Percentiles rank a stretch among this genome's conserved stretches.
Evolutionary conservation across 2,329 filamentous ascomycete species (phyloP).

Genomic region (Cladophialophora immunda): DNA sequence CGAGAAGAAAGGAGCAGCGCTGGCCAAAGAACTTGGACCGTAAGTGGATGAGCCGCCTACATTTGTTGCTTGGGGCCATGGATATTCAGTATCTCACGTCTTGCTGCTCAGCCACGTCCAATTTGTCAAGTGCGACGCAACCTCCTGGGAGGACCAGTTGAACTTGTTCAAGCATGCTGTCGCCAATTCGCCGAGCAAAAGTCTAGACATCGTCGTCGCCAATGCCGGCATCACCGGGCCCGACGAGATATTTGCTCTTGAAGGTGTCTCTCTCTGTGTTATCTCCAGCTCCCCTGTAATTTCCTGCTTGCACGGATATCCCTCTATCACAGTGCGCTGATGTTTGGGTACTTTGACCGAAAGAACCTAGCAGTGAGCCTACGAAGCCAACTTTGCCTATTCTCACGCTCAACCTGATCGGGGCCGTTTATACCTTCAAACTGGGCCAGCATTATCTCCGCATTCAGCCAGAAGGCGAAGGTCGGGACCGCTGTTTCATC

Average conservation of each 20-base stretch:
- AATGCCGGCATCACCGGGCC: slow-evolving; percentile 69
- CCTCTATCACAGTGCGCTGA: too few relatives aligned
- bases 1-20: too few relatives aligned
- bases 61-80: too few relatives aligned
- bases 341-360: too few relatives aligned
- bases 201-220: slow-evolving; percentile 70
- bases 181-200: slow-evolving; percentile 60
- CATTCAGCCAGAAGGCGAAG: slow-evolving; percentile 30
- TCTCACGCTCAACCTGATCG: slow-evolving; percentile 40
- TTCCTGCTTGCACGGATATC: too few relatives aligned
- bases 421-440: slow-evolving; percentile 32
- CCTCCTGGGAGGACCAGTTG: slow-evolving; percentile 70
- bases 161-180: slow-evolving; percentile 68
- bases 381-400: slow-evolving; percentile 47
- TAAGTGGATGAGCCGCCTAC: too few relatives aligned
- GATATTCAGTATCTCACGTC: too few relatives aligned
- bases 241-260: slow-evolving; percentile 40
- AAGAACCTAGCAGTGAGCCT: too few relatives aligned
- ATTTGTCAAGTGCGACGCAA: slow-evolving; percentile 62
- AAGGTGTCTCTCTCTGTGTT: slow-evolving; percentile 20
- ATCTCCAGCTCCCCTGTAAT: slow-evolving; percentile 46
- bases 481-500: slow-evolving; percentile 41
- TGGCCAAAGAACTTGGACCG: too few relatives aligned
- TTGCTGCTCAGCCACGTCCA: slow-evolving; percentile 22
- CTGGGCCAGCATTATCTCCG: slow-evolving; percentile 46